Evolutionary conservation across 2,329 filamentous ascomycete species (phyloP), one percentile per base, ranked within the genome.

Genomic region (Ophiognomonia clavigignenti-juglandacearum): DNA sequence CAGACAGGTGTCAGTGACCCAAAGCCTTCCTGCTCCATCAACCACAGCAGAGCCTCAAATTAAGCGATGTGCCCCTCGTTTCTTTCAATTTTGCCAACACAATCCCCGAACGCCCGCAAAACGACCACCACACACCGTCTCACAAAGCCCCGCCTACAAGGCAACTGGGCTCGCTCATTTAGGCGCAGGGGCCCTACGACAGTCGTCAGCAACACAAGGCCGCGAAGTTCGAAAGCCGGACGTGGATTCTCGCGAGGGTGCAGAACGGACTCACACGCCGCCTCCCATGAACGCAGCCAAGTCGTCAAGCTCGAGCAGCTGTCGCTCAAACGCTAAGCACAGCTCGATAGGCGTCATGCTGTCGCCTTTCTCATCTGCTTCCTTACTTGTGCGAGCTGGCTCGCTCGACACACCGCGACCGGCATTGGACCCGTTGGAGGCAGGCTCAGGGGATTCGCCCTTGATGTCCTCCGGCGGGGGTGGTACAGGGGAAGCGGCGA

Each of bases 201-300:
- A 41, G 27, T 40, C 40, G 46, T 48, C 49, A 49, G 46, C 45
- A 48, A 48, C 36, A 45, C 29, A 34, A 31, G 47, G 13, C 6
- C 27, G 16, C n/a, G n/a, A n/a, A 22, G 18, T 46, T 32, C 36
- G 26, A 23, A 45, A 19, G 39, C 39, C 39, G 39, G 49, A 32
- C 37, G 49, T 42, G 37, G 39, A 22, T 31, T n/a, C n/a, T n/a
- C n/a, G n/a, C 37, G 29, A 49, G 40, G 37, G 34, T 31, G 34
- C 40, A 20, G 47, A 36, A 39, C 26, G 40, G 36, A 60, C 57
- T 64, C 59, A 82, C 52, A 82, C 78, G 50, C 78, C 78, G 18
- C 78, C 78, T 18, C 78, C 78, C 78, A 82, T 82, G 45, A 82
- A 81, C 3, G 78, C 78, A 26, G 78, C 78, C 10, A 82, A 70